Evolutionary conservation across 1,139 yeast genomes (phyloP).

Genomic region (Saccharomyces hybrid): DNA sequence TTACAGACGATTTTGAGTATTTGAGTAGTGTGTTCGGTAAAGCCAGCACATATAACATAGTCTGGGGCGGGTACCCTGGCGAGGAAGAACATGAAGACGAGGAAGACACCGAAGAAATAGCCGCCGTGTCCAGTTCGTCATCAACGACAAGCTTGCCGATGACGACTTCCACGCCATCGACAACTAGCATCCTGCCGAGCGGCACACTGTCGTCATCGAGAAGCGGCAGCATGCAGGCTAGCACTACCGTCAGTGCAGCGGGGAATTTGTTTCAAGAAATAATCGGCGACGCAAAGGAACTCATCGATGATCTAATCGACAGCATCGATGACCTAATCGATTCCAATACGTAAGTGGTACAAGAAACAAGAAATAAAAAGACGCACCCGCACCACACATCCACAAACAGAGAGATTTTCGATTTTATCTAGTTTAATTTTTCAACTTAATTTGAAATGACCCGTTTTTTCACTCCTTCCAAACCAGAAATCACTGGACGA

Average conservation of each 20-base stretch:
- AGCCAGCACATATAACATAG: slow-evolving; percentile 18
- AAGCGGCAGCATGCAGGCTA: background rate
- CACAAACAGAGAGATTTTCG: background rate
- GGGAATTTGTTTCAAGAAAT: slow-evolving; percentile 11
- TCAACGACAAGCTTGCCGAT: slow-evolving; percentile 10
- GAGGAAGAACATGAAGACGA: slow-evolving; percentile 6
- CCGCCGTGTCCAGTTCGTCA: background rate
- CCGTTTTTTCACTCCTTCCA: background rate
- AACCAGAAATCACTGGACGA: too few relatives aligned
- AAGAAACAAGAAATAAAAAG: background rate
- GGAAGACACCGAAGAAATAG: slow-evolving; percentile 11
- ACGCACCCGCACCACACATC: background rate
- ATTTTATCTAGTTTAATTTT: background rate
- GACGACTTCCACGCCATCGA: background rate
- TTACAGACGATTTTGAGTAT: slow-evolving; percentile 10
- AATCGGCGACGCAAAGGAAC: slow-evolving; percentile 15
- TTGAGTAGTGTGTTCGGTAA: slow-evolving; percentile 9
- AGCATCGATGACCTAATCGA: background rate
- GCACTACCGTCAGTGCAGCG: background rate
- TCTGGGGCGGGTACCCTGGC: slow-evolving; percentile 18
- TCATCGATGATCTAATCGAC: slow-evolving; percentile 14
- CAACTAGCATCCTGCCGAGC: background rate
- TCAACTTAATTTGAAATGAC: background rate
- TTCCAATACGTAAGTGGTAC: background rate
- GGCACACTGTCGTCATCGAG: background rate